Base-by-base conservation (phyloP, 2,329 filamentous ascomycete genomes). In the Colletotrichum navitas region DNA sequence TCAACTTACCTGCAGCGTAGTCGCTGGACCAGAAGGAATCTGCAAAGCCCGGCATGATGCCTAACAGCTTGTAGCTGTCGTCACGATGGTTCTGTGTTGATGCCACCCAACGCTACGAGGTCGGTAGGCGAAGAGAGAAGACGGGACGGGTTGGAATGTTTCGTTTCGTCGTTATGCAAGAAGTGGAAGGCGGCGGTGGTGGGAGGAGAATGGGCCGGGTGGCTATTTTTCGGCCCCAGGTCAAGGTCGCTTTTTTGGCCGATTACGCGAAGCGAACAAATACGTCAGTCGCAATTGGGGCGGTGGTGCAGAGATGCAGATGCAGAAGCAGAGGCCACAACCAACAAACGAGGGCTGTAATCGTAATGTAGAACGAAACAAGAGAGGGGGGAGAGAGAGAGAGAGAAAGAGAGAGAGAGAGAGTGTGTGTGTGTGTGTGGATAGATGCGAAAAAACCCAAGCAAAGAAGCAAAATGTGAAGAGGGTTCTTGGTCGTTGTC, bases 21-120 rank as follows among this genome's bases (percentile, higher is more conserved):
- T 99, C 96, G 80, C 90, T 90, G 74, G 96, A 97, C 96, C 96
- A 99, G 85, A 99, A 98, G 62, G 95, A 97, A 84, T 95, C 94
- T 76, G 94, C 91, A 84, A 99, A 98, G 78, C 93, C 90, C 76
- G 93, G 92, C 93, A 95, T 95, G 80, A 82, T 90, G 75, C 74
- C 59, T 56, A 43, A 26, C 45, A 60, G 70, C 60, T 59, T n/a
- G 34, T 47, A 43, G 58, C 39, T 32, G 41, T 66, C 61, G 67
- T 66, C 24, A 63, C 61, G 29, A 65, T 66, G 29, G 32, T 32
- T 32, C 49, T 66, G 55, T 41, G 43, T 26, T 56, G 69, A 36
- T 66, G 49, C 64, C 45, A 59, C 62, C 47, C 32, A 39, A 63
- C 61, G 34, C 45, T 55, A 16, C 18, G 36, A 61, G 41, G 24